Base-by-base conservation (phyloP, 176 grass and related monocot species). In the Puya raimondii region DNA sequence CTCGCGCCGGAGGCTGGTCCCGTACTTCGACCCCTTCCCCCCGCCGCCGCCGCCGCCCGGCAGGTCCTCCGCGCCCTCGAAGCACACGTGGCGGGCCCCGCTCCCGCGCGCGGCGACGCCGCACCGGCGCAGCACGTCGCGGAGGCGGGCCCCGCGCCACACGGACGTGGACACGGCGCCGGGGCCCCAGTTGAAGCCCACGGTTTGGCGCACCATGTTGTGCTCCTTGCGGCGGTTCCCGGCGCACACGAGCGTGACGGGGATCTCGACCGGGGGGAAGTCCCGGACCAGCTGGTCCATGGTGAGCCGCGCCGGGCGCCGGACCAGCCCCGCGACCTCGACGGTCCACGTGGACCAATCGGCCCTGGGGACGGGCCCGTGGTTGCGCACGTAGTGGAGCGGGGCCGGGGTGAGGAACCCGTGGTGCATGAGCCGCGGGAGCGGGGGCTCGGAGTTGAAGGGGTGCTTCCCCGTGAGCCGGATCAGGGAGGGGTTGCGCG, bases 341-440 rank as follows among this genome's bases (percentile, higher is more conserved):
- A 96, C 71, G 48, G 85, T 77, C 91, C 91, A 91, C 12, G 82
- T 53, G 0, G 82, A 75, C 91, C 91, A 96, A 73, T 86, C 85
- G 8, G 67, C 91, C 18, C 64, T 47, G 12, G 91, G 91, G 58
- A 87, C 90, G 0, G 80, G 1, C 0, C 81, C 86, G 75, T 96
- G 92, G 86, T 96, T 96, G 67, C 92, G 86, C 12, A 96, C 92
- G 82, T 96, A 96, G 76, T 96, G 92, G 25, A 96, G 75, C 56
- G 84, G 79, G 23, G 85, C 88, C 15, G 92, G 92, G 23, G 81
- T 82, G 53, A 94, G 14, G 72, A 80, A 82, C n/a, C 83, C 79
- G 74, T 91, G 88, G 79, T 53, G 53, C 91, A 84, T 82, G 23
- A 96, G 85, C 12, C 14, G 61, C 1, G 82, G 3, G 1, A 86